Evolutionary conservation across 129 eudicot genomes (phyloP).

Genomic region (Lactuca sativa): DNA sequence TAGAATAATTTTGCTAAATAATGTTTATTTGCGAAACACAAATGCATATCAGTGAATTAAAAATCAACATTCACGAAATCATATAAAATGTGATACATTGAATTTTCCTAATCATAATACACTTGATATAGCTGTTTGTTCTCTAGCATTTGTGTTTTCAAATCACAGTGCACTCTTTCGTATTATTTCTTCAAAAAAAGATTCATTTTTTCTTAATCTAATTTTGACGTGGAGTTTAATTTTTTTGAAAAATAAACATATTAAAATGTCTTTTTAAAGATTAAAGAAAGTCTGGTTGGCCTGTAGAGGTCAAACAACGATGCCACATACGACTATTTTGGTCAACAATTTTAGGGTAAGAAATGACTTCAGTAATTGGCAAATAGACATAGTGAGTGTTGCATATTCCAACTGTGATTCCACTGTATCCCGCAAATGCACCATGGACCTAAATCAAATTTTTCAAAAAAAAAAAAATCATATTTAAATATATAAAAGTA

Average conservation of each 20-base stretch:
- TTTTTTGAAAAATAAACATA: too few relatives aligned
- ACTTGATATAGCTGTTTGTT: too few relatives aligned
- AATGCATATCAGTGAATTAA: too few relatives aligned
- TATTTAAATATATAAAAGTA: too few relatives aligned
- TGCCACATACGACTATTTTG: slow-evolving; percentile 99
- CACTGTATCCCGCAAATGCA: slow-evolving; percentile 98
- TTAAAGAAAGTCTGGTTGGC: slow-evolving; percentile 46
- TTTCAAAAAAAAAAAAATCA: neutral
- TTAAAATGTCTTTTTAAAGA: neutral
- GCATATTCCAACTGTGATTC: slow-evolving; percentile 97
- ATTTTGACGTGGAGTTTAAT: neutral
- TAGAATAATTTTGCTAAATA: too few relatives aligned
- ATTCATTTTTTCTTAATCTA: neutral
- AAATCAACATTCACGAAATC: too few relatives aligned
- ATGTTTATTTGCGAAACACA: too few relatives aligned
- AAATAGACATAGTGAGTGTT: slow-evolving; percentile 94
- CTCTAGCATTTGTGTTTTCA: too few relatives aligned
- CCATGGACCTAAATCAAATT: slow-evolving; percentile 81
- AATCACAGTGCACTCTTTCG: too few relatives aligned
- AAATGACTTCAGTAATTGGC: slow-evolving; percentile 95
- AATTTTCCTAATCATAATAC: too few relatives aligned
- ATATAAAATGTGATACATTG: too few relatives aligned
- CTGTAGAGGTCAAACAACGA: slow-evolving; percentile 98
- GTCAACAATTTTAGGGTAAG: slow-evolving; percentile 71
- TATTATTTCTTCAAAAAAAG: too few relatives aligned